Evolutionary conservation across 2,329 filamentous ascomycete genomes (phyloP).

Genomic region (Pseudofabraea citricarpa): DNA sequence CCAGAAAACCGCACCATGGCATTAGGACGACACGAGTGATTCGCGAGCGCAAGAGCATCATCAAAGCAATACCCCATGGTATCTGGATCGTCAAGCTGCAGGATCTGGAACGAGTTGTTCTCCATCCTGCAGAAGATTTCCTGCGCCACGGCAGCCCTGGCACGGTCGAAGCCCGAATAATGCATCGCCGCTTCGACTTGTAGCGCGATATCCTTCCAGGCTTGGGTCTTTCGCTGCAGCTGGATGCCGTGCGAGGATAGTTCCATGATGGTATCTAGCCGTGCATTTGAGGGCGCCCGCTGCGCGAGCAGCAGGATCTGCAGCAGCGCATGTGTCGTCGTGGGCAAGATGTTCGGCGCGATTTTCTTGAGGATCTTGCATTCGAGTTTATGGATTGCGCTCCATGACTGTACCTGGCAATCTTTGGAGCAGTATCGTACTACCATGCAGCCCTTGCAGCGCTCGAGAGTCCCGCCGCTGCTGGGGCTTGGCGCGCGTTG

Average conservation of each 20-base stretch:
- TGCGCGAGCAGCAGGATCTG: not conserved
- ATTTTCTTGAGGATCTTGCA: not conserved
- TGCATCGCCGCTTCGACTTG: not conserved
- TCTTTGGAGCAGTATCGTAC: not conserved
- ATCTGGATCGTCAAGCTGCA: slow-evolving; percentile 47
- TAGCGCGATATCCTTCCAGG: no score
- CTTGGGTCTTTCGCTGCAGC: no score
- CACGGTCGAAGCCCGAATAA: not conserved
- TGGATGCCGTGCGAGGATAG: not conserved
- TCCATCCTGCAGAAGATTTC: slow-evolving; percentile 35
- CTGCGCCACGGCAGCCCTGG: not conserved
- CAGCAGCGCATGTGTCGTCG: not conserved
- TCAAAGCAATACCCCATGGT: slow-evolving; percentile 53
- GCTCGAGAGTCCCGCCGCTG: not conserved
- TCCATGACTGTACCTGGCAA: not conserved
- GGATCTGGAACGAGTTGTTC: slow-evolving; percentile 57
- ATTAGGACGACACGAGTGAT: slow-evolving; percentile 59
- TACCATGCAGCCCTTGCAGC: not conserved
- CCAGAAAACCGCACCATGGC: slow-evolving; percentile 52
- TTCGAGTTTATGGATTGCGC: not conserved
- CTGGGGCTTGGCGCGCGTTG: not conserved
- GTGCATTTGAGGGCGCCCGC: not conserved
- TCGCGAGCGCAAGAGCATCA: slow-evolving; percentile 44
- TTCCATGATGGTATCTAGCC: not conserved
- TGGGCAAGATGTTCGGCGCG: not conserved